Base-by-base conservation (phyloP, 306 rosid genomes). In the Prosopis cineraria region DNA sequence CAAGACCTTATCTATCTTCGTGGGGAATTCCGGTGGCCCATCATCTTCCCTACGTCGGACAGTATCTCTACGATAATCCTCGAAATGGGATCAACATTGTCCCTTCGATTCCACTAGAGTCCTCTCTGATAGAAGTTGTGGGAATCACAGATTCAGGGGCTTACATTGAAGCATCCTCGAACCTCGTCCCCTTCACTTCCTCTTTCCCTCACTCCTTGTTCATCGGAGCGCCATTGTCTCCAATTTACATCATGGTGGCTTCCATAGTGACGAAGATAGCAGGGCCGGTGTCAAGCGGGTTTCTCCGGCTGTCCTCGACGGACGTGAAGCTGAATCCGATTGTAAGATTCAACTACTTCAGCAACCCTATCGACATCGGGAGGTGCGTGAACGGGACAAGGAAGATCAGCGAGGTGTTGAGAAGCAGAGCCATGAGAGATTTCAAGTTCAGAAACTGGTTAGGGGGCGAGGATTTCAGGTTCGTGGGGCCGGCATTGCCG, bases 91-190 rank as follows among this genome's bases (percentile, higher is more conserved):
- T 94, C 53, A 90, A 94, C 0, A 59, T 94, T 45, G 87, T 94
- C 14, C 92, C 97, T 19, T 89, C 98, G 0, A 11, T 81, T 64
- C 95, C 94, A 1, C 68, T 92, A 16, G 98, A 94, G 75, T 92
- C 89, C 11, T 90, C 98, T 0, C 86, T 94, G 10, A 94, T 94
- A 36, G 95, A 92, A 60, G 98, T 92, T 1, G 97, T 87, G 12
- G 98, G 98, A 2, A 94, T 94, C 0, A 94, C 93, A 0, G 81
- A 89, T 2, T 87, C 92, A 1, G 97, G 98, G 13, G 84, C 93
- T 14, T 94, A 88, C 78, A 77, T 94, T 0, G 98, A 94, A 83
- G 94, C 98, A 39, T 94, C 98, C 0, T 91, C 97, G 2, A 94
- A 85, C 44, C 85, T 86, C 2, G 74, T 94, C 48, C 96, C 97